Evolutionary conservation across 1,284 basidiomycete species (phyloP).

Genomic region (Gomphus sp.): DNA sequence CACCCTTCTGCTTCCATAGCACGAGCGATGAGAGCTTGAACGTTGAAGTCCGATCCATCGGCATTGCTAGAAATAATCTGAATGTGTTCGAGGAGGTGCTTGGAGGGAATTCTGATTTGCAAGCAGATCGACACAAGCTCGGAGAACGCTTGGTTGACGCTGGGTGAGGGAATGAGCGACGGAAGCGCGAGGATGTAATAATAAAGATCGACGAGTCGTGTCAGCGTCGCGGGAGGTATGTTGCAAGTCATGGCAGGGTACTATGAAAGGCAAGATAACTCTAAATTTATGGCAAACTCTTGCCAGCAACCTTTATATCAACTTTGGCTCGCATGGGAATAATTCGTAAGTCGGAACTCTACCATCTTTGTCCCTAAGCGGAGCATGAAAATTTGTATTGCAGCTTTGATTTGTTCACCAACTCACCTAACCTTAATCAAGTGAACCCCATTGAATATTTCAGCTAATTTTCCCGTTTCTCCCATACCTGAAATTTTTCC

Average conservation of each 20-base stretch:
- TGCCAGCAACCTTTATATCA: neutral
- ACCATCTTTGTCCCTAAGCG: neutral
- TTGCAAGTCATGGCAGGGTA: neutral
- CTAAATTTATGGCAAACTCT: neutral
- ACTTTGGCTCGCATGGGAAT: neutral
- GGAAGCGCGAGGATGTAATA: slow-evolving; percentile 4
- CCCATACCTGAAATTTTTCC: neutral
- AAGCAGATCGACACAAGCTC: slow-evolving; percentile 6
- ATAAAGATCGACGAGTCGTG: slow-evolving; percentile 2
- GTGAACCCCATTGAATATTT: neutral
- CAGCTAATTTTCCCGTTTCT: neutral
- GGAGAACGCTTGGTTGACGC: slow-evolving; percentile 2
- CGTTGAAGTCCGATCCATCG: slow-evolving; percentile 1
- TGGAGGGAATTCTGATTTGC: slow-evolving; percentile 3
- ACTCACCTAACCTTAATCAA: no score
- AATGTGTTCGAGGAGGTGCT: slow-evolving; percentile 4
- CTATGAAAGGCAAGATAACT: neutral
- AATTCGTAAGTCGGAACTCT: neutral
- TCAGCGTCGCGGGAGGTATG: neutral
- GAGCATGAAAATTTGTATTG: neutral
- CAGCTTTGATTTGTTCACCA: neutral
- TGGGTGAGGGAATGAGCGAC: slow-evolving; percentile 1
- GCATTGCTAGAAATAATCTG: neutral
- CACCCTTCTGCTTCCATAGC: slow-evolving; percentile 8
- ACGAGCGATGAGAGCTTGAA: neutral